phyloP scores from a whole-genome alignment of 2,329 filamentous ascomycete genomes.

The Phyllachora maydis region DNA sequence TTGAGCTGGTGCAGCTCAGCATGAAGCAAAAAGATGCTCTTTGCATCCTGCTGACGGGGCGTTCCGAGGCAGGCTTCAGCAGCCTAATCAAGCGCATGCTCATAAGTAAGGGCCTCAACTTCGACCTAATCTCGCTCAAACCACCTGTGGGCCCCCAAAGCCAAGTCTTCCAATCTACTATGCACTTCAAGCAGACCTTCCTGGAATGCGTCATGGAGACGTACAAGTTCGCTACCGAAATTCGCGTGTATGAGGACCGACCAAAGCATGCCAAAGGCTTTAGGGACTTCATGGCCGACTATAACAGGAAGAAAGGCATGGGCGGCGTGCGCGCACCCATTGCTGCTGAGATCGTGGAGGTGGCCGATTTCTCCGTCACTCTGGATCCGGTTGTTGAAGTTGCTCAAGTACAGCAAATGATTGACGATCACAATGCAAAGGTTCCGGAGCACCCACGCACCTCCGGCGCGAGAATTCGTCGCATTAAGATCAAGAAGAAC shows the following conservation, averaged over 20 bases:
- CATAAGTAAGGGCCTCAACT: slow-evolving; percentile 55
- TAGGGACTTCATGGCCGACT: slow-evolving; percentile 59
- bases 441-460: slow-evolving; percentile 17
- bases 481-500: slow-evolving; percentile 60
- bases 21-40: slow-evolving; percentile 71
- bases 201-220: slow-evolving; percentile 68
- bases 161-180: slow-evolving; percentile 62
- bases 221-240: slow-evolving; percentile 64
- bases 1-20: slow-evolving; percentile 59
- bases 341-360: slow-evolving; percentile 63
- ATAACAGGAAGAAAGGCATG: slow-evolving; percentile 38
- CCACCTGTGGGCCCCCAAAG: slow-evolving; percentile 63
- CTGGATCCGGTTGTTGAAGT: slow-evolving; percentile 65
- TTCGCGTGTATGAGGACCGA: slow-evolving; percentile 53
- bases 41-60: slow-evolving; percentile 71
- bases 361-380: slow-evolving; percentile 52
- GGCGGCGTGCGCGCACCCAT: slow-evolving; percentile 42
- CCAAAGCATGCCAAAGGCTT: slow-evolving; percentile 58
- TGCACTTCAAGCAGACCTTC: slow-evolving; percentile 82
- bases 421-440: slow-evolving; percentile 64
- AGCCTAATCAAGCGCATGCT: slow-evolving; percentile 68
- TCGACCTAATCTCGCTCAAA: slow-evolving; percentile 79
- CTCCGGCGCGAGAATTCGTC: slow-evolving; percentile 12
- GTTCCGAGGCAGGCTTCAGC: slow-evolving; percentile 56
- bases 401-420: slow-evolving; percentile 69